Base-by-base conservation (phyloP, 192 early-diverging fungal species). In the Backusella westeae region DNA sequence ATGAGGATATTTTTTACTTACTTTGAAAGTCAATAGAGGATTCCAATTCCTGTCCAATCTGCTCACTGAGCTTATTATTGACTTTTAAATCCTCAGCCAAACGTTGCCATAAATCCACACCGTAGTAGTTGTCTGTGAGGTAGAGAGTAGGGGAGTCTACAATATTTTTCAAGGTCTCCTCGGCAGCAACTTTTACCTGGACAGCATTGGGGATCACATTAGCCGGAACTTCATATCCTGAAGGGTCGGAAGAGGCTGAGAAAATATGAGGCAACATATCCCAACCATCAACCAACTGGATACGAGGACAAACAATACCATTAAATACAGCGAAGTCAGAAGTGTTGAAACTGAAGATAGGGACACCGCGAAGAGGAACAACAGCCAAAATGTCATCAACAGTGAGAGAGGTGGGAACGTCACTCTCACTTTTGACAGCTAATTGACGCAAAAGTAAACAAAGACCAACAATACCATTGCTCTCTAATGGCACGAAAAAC, bases 1-100 rank as follows among this genome's bases (percentile, higher is more conserved):
- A 29, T 15, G 38, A 6, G 49, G 19, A 77, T 69, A 17, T 66
- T 71, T 59, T 75, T 75, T 67, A 67, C 73, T 69, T 86, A 90
- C 68, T 46, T 82, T 90, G 90, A 78, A 89, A 83, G 9, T 71
- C 68, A 23, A 88, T 81, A 4, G 90, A 92, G 72, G 82, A 89
- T 34, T 76, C 71, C 69, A 92, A 77, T 77, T 92, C 90, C 35
- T 69, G 52, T 46, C 78, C 78, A 39, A 92, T 84, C 7, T 73
- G 71, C 1, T 75, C 56, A 19, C 83, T 72, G n/a, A 84, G 70
- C 0, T 76, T 69, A 9, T 69, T 46, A 4, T 81, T 72, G 12
- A 84, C 87, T 14, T 75, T 66, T 44, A 86, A 85, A 82, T 82
- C 86, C 2, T 41, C 17, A 5, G 84, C 87, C 66, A 88, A 82